Base-by-base conservation (phyloP, 2,329 filamentous ascomycete species). In the Diaporthe nobilis region DNA sequence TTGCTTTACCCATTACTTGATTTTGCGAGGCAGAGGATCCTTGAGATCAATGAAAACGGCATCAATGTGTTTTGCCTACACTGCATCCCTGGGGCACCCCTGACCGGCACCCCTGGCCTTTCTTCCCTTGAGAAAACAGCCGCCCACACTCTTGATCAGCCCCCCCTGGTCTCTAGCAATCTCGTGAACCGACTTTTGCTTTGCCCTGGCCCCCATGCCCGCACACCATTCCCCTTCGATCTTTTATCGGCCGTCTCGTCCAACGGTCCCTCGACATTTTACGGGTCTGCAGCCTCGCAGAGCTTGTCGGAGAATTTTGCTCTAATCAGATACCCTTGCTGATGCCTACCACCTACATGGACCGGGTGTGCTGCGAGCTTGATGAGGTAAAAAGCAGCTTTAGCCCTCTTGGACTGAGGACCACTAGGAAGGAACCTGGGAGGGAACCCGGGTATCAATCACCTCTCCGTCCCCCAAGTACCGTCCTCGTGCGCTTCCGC, bases 211-310 rank as follows among this genome's bases (percentile, higher is more conserved):
- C 79, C 81, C 81, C 81, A 80, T 82, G 81, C 76, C 80, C 77
- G 75, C 81, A 81, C 83, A 82, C 85, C 83, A 85, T 85, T 82
- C 85, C 84, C 73, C 81, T 85, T 80, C 83, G 76, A 79, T 80
- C 81, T 78, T 81, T 77, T 79, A 81, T 84, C 82, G 82, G 81
- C 82, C 82, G 80, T 81, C 85, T 84, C 84, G 81, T 82, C 86
- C 85, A 87, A 87, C 86, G 85, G 84, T 83, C 82, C 85, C 83
- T 85, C 85, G 83, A 85, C 85, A 85, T 84, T 82, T 73, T 85
- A 84, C 84, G 86, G 86, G 84, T 80, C 86, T 79, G 76, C 80
- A 78, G 78, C 79, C 80, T 80, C 80, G 81, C 79, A 83, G 82
- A 82, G 79, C 78, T 73, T 79, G 78, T 87, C 86, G 85, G 85